Evolutionary conservation across 257 asterid species (phyloP), one percentile per base, ranked within the genome.

Genomic region (Fraxinus excelsior): DNA sequence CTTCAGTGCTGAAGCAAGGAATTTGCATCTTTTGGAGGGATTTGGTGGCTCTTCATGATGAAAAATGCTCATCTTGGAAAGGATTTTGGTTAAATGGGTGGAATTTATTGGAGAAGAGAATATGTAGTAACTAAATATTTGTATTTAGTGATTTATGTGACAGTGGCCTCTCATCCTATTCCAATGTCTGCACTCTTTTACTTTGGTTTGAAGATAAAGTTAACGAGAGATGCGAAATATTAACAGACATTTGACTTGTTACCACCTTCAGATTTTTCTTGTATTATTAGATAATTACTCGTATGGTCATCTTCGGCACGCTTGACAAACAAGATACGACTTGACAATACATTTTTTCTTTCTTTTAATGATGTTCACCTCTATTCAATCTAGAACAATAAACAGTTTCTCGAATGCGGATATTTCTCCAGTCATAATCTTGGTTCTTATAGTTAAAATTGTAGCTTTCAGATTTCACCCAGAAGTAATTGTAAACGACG

Each of bases 121-220:
- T 40, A 72, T 70, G 42, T 23, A 26, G 23, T 53, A 72, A 79
- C 72, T 72, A 69, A 37, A 26, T 77, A 69, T 34, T 60, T 80
- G 79, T 29, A 53, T 44, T 2, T 38, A 78, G 60, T 76, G 62
- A 70, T 53, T 28, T 73, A 49, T 53, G 60, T 80, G 94, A 89
- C 53, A 74, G 73, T 76, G 84, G 87, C 94, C 71, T 85, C 81
- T 74, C 85, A 91, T 64, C 90, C 72, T 70, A 73, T 76, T 73
- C 84, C 85, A 76, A 60, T 75, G 29, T 70, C 71, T 23, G 76
- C 69, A 74, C 67, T 75, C n/a, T 75, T 29, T 80, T 37, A 72
- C 91, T 91, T 91, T 86, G 82, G 89, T 82, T 87, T 91, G 77
- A 91, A 89, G 93, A 80, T 78, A 67, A 91, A 86, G 96, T 80